Conservation (phyloP, 495 filamentous ascomycete genomes). For the Poronia punctata region DNA sequence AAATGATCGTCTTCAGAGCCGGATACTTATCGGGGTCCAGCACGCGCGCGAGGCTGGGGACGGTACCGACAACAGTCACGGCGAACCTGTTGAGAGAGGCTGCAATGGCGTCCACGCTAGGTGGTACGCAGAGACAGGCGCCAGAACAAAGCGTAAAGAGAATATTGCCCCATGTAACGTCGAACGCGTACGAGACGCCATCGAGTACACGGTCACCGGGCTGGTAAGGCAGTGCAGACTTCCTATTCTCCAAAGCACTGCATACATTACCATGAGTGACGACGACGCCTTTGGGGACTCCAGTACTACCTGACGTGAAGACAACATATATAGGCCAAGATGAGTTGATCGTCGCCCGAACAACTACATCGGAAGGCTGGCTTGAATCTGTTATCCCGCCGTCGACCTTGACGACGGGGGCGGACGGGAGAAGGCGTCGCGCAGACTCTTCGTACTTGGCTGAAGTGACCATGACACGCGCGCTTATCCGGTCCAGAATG, state of each 20-base stretch:
- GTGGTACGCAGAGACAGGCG: constrained; percentile 56
- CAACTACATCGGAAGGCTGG: background rate
- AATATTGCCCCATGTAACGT: constrained; percentile 49
- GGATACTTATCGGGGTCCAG: no score
- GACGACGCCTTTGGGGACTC: constrained; percentile 37
- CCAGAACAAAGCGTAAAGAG: constrained; percentile 52
- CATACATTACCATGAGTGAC: constrained; percentile 17
- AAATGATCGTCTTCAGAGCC: no score
- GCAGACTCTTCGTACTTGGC: constrained; percentile 11
- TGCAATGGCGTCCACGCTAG: constrained; percentile 41
- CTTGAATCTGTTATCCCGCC: background rate
- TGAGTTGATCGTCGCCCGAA: background rate
- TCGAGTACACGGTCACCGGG: constrained; percentile 36
- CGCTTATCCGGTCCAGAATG: constrained; percentile 19
- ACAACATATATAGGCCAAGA: constrained; percentile 31
- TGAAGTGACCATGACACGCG: constrained; percentile 25
- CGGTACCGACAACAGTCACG: no score
- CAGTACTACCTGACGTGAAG: constrained; percentile 38
- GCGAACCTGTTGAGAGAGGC: no score
- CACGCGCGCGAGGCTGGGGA: no score
- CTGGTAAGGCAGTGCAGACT: background rate
- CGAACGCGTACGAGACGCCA: constrained; percentile 54
- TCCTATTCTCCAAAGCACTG: background rate
- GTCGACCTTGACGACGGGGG: no score
- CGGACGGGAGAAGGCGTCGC: no score